Evolutionary conservation across 495 filamentous ascomycete species (phyloP).

Genomic region (Xylaria sp.): DNA sequence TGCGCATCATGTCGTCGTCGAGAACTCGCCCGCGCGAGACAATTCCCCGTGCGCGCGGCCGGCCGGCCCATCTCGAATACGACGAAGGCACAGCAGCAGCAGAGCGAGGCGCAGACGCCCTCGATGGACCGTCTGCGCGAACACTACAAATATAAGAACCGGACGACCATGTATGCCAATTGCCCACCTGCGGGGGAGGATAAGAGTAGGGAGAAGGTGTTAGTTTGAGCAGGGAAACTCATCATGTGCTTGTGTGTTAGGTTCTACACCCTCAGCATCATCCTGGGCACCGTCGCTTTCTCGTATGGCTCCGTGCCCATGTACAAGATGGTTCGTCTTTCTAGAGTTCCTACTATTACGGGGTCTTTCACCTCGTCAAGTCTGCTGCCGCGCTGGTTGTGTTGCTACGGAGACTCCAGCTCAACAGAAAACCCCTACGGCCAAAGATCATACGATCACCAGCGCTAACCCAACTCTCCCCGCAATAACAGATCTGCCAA

Average conservation of each 20-base stretch:
- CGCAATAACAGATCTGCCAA: constrained; percentile 82
- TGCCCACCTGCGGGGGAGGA: not conserved
- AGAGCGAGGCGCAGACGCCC: constrained; percentile 36
- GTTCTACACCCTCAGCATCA: constrained; percentile 84
- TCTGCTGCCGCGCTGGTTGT: not conserved
- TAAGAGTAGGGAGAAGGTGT: not conserved
- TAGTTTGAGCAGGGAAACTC: constrained; percentile 18
- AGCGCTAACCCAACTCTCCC: constrained; percentile 1
- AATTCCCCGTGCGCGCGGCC: constrained; percentile 17
- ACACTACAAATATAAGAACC: constrained; percentile 65
- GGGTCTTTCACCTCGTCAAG: not conserved
- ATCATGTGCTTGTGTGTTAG: constrained; percentile 48
- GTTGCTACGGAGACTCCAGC: not conserved
- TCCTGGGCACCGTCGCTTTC: constrained; percentile 87
- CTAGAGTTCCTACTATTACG: not conserved
- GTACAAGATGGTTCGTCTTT: constrained; percentile 85
- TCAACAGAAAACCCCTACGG: not conserved
- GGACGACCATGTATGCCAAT: constrained; percentile 58
- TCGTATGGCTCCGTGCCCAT: constrained; percentile 96
- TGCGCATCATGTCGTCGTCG: constrained; percentile 41
- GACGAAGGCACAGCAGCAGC: constrained; percentile 35
- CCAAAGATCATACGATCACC: not conserved
- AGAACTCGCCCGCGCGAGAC: constrained; percentile 27
- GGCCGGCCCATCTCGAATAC: constrained; percentile 34
- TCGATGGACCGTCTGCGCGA: constrained; percentile 63